Evolutionary conservation across 108 stramenopile species (phyloP).

Genomic region (Cyclotella kingstonii): DNA sequence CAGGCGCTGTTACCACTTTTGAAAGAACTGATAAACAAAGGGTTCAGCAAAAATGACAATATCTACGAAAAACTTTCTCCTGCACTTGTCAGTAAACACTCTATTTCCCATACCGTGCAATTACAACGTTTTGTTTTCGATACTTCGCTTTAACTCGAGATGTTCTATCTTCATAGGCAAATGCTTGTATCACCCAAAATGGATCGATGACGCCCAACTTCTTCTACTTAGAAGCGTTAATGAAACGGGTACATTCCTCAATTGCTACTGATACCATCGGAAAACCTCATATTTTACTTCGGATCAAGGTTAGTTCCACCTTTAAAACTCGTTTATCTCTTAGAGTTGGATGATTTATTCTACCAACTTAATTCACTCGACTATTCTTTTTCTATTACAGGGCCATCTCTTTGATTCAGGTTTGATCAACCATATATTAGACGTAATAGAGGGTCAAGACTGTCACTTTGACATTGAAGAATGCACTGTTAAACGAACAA

Average conservation of each 20-base stretch:
- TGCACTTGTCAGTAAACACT: conserved; percentile 37
- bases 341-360: background rate
- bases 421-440: conserved; percentile 80
- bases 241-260: conserved; percentile 19
- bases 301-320: conserved; percentile 14
- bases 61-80: conserved; percentile 12
- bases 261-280: conserved; percentile 3
- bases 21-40: conserved; percentile 25
- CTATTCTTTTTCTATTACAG: background rate
- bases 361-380: background rate
- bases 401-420: conserved; percentile 76
- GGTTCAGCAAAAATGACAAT: conserved; percentile 6
- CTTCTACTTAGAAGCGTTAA: conserved; percentile 53
- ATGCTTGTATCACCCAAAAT: conserved; percentile 50
- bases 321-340: background rate
- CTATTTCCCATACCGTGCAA: too few species aligned
- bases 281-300: conserved; percentile 29
- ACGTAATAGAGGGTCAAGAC: conserved; percentile 60
- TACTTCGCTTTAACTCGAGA: background rate
- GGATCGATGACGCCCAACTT: conserved; percentile 42
- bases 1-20: conserved; percentile 63
- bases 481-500: conserved; percentile 46
- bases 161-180: conserved; percentile 7
- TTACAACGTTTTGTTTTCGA: background rate
- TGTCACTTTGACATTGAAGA: conserved; percentile 65